Conservation (phyloP, 805 yeast genomes). For the Ogataea trehalophila region DNA sequence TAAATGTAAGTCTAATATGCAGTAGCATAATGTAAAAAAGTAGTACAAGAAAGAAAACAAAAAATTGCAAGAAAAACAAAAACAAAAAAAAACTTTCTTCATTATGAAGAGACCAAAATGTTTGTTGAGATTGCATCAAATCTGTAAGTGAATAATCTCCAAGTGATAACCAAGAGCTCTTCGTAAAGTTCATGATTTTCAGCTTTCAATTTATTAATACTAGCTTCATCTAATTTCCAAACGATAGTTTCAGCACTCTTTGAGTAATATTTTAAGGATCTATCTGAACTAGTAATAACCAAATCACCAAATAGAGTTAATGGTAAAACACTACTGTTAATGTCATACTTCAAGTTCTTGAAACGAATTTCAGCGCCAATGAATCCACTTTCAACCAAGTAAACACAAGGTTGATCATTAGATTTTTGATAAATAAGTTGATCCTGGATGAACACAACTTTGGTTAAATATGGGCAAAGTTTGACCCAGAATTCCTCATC, state of each 20-base stretch:
- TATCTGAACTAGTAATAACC: conserved; percentile 32
- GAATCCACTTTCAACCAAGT: conserved; percentile 49
- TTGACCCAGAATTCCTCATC: conserved; percentile 58
- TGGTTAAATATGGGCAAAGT: conserved; percentile 52
- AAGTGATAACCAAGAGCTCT: conserved; percentile 58
- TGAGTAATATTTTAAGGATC: conserved; percentile 38
- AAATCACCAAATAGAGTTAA: conserved; percentile 73
- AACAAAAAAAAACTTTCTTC: background rate
- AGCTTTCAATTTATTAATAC: conserved; percentile 40
- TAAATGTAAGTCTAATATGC: no score
- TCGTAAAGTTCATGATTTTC: conserved; percentile 52
- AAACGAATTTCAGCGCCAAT: conserved; percentile 42
- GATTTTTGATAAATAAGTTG: conserved; percentile 46
- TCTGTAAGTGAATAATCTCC: conserved; percentile 62
- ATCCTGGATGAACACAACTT: conserved; percentile 17
- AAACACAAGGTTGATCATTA: conserved; percentile 45
- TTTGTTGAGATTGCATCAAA: conserved; percentile 74
- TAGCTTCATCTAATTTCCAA: conserved; percentile 57
- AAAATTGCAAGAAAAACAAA: background rate
- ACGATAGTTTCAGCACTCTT: conserved; percentile 45
- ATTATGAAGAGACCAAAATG: conserved; percentile 44
- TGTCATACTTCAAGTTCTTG: conserved; percentile 30
- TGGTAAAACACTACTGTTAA: conserved; percentile 48
- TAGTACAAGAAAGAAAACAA: background rate
- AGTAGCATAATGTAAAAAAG: background rate